Percentiles rank a stretch among this genome's conserved stretches.
Evolutionary conservation across 768 basidiomycete genomes (phyloP).

Genomic region (Clavaria fumosa): DNA sequence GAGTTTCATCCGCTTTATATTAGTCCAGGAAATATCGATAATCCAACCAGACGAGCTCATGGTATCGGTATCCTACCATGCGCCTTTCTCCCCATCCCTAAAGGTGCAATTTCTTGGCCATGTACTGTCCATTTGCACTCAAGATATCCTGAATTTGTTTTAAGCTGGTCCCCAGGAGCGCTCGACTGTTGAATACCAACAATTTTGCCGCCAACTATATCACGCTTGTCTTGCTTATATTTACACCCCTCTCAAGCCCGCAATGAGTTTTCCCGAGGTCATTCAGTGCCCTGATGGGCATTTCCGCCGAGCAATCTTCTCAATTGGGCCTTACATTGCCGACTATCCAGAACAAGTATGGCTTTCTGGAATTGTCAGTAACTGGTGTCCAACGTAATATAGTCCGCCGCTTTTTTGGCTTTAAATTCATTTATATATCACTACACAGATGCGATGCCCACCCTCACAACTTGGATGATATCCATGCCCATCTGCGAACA

Average conservation of each 20-base stretch:
- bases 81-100: constrained; percentile 19
- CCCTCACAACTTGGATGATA: neutral
- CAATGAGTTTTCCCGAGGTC: neutral
- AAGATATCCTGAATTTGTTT: neutral
- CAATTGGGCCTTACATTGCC: neutral
- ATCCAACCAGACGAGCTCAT: constrained; percentile 19
- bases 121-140: neutral
- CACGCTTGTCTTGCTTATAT: neutral
- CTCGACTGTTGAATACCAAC: neutral
- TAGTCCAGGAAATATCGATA: constrained; percentile 20
- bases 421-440: neutral
- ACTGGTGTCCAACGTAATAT: neutral
- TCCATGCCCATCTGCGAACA: neutral
- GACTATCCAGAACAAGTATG: neutral
- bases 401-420: neutral
- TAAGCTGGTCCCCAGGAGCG: neutral
- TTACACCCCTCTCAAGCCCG: neutral
- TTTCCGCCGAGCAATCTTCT: constrained; percentile 9
- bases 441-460: neutral
- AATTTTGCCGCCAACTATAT: neutral
- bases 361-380: neutral
- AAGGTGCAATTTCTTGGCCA: constrained; percentile 15
- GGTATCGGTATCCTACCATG: constrained; percentile 15
- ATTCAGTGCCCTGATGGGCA: constrained; percentile 17
- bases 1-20: constrained; percentile 23